These are phyloP conservation scores for Pisolithus albus DNA, from an alignment of 768 basidiomycete species.

Conservation along the genomic window DNA sequence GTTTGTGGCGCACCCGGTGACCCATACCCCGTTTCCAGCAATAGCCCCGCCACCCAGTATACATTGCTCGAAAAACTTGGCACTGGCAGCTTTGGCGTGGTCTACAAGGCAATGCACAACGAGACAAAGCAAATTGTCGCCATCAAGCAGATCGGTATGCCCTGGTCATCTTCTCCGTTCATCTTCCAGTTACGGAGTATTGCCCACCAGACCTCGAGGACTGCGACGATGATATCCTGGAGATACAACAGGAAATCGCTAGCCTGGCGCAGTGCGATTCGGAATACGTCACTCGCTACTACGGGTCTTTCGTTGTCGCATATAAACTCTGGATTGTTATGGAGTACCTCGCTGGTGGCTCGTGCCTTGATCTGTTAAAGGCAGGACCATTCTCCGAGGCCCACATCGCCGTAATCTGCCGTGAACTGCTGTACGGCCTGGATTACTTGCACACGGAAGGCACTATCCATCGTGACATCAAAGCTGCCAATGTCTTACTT, in stretches of 20 bases:
- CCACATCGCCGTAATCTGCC: slow-evolving; percentile 92
- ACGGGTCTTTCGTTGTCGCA: slow-evolving; percentile 91
- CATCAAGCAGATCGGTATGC: slow-evolving; percentile 93
- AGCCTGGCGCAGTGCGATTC: slow-evolving; percentile 95
- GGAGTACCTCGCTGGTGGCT: slow-evolving; percentile 99
- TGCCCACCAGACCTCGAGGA: slow-evolving; percentile 78
- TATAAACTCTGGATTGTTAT: slow-evolving; percentile 99
- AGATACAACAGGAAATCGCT: slow-evolving; percentile 98
- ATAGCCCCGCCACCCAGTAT: slow-evolving; percentile 85
- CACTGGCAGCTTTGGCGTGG: slow-evolving; percentile 92
- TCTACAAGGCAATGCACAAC: slow-evolving; percentile 96
- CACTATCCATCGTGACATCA: slow-evolving; percentile 98
- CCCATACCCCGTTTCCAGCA: slow-evolving; percentile 65
- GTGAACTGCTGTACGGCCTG: slow-evolving; percentile 86
- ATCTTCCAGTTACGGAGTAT: background rate
- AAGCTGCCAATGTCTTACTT: slow-evolving; percentile 92
- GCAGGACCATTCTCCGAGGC: slow-evolving; percentile 85
- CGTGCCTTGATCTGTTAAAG: slow-evolving; percentile 93
- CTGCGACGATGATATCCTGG: slow-evolving; percentile 96
- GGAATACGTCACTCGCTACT: slow-evolving; percentile 93
- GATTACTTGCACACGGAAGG: slow-evolving; percentile 95
- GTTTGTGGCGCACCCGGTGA: slow-evolving; percentile 39
- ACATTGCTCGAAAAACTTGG: slow-evolving; percentile 94
- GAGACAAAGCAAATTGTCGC: slow-evolving; percentile 93
- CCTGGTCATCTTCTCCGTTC: slow-evolving; percentile 7